Evolutionary conservation across 129 eudicot genomes (phyloP), one percentile per base, ranked within the genome.

Genomic region (Chrysanthemum makinoi): DNA sequence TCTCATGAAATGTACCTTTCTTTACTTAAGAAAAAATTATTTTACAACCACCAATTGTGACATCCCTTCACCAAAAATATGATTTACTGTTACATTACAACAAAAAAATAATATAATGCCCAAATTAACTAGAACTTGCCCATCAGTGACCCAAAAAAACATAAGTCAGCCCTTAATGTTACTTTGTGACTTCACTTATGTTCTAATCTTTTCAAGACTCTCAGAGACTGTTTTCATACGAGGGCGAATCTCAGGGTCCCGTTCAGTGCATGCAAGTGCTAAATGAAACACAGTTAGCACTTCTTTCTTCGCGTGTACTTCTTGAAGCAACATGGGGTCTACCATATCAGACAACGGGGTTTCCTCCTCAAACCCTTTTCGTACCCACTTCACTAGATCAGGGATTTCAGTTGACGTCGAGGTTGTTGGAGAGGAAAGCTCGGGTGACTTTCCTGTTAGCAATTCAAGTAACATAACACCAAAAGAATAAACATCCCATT

Each of bases 401-500:
- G 75, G 79, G 3, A 84, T 28, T 80, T 95, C 99, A 0, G 86
- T 66, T 0, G 99, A 95, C 8, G 91, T 87, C 3, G 97, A 95
- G 56, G 97, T 75, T 4, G 94, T 85, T 11, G 97, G 96, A 12
- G 96, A 74, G 0, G 97, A 83, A 60, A 77, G 76, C 72, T 95
- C 99, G 0, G 96, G 96, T 3, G 97, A 88, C 79, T 86, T 95
- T 52, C 97, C 99, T 0, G 99, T 95, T 6, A 95, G 72, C 71
- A 95, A 33, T 72, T 95, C 97, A 12, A 95, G 91, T 60, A 88
- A 75, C 13, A 95, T 89, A 16, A 95, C 97, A 57, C 99, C 99
- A 44, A 95, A 95, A 57, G 97, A 90, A 81, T 90, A 95, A 6
- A 95, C 87, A 65, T 95, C 99, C 97, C 96, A 95, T 79, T 90